Evolutionary conservation across 176 grass and related monocot species (phyloP), one percentile per base, ranked within the genome.

Genomic region (Phoenix dactylifera): DNA sequence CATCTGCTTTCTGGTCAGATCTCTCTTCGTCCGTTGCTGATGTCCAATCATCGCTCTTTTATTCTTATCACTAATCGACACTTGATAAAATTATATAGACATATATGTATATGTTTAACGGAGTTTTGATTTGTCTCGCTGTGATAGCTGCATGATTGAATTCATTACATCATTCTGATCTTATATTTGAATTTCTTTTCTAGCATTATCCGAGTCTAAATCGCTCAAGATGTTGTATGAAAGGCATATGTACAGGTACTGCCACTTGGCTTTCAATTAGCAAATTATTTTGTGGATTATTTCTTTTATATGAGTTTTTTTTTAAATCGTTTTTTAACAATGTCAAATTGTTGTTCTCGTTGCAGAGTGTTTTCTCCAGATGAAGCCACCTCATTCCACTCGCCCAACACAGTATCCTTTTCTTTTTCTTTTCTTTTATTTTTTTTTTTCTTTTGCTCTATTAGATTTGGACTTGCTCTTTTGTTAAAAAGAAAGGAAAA

Each of bases 211-310:
- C 93, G 65, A 98, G 93, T 68, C 84, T 98, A 55, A 98, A 98
- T 62, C 76, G 93, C 52, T 98, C 93, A 71, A 89, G 85, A 20
- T 98, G 93, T 83, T 98, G 93, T 71, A 78, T 69, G n/a, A 98
- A 98, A 70, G 88, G 88, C 69, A 98, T 98, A 88, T 98, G 93
- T 53, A 98, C 93, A 74, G 93, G 93, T 98, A 92, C 59, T 29
- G 14, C 29, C 35, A 44, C 2, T 44, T 12, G 35, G 35, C 35
- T 44, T 44, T 44, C 1, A 44, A 14, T 7, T 9, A 44, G 16
- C 55, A 64, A 68, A 17, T 17, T 15, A 29, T 22, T 48, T 67
- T 26, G 19, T 49, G 22, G 35, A 44, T 44, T 44, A 44, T 12
- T 44, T 12, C 2, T 44, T 44, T 12, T 9, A 7, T 44, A 44